These are phyloP conservation scores for Cercospora beticola DNA, from an alignment of 2,329 filamentous ascomycete species.

Conservation along the genomic window DNA sequence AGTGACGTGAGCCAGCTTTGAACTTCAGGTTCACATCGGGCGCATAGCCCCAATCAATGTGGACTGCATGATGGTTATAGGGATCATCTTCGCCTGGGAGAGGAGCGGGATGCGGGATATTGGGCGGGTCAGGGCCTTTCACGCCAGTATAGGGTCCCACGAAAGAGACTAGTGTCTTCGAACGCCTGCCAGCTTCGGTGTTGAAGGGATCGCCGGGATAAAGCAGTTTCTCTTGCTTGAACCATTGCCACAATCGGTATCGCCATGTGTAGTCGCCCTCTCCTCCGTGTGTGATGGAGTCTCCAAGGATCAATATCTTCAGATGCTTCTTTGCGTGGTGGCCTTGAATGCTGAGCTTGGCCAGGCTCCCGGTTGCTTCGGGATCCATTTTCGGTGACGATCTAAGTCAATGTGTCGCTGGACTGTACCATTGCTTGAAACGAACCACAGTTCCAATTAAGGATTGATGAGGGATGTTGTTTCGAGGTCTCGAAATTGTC, in stretches of 20 bases:
- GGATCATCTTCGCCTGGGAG: slow-evolving; percentile 14
- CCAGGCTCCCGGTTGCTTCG: neutral
- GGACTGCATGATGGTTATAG: neutral
- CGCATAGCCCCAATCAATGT: slow-evolving; percentile 37
- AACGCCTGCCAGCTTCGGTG: slow-evolving; percentile 19
- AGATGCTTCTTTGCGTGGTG: slow-evolving; percentile 1
- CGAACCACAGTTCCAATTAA: neutral
- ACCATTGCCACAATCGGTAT: slow-evolving; percentile 46
- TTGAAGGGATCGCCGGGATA: neutral
- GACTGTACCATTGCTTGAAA: neutral
- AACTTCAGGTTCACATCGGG: slow-evolving; percentile 31
- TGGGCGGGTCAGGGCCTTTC: slow-evolving; percentile 39
- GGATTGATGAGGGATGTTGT: neutral
- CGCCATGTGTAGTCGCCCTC: slow-evolving; percentile 49
- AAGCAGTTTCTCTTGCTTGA: slow-evolving; percentile 21
- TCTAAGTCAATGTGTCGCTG: neutral
- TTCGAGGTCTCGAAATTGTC: neutral
- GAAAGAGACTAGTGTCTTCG: slow-evolving; percentile 24
- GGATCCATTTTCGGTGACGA: neutral
- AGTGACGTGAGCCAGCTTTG: slow-evolving; percentile 20
- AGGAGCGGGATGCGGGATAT: slow-evolving; percentile 17
- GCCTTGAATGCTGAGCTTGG: neutral
- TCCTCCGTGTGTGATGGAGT: slow-evolving; percentile 31
- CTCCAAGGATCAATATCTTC: slow-evolving; percentile 28
- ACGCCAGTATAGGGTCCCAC: slow-evolving; percentile 41